Evolutionary conservation across 1,139 yeast species (phyloP), one percentile per base, ranked within the genome.

Genomic region (Pichia sp.): DNA sequence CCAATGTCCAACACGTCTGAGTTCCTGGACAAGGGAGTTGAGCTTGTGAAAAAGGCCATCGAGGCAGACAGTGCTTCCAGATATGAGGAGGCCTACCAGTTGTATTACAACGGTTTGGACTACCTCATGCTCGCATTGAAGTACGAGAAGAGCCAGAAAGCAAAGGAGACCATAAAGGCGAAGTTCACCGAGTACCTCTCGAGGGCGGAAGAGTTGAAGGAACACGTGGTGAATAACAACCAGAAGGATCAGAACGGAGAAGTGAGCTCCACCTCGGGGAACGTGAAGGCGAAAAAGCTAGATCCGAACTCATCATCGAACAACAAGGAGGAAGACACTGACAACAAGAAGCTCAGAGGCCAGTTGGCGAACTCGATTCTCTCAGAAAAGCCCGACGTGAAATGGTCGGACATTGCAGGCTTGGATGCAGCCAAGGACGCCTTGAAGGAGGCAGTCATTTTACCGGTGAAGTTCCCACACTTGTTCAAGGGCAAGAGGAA

Each of bases 351-450:
- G 70, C 75, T 95, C 56, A 75, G 97, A 61, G 92, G 95, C 3
- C 98, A 99, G 0, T 75, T 95, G 56, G 88, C 96, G 0, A 95
- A 96, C 1, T 96, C 98, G 0, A 92, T 95, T 61, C 75, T 95
- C 53, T 80, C 93, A 40, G 99, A 93, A 65, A 92, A 82, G 59
- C 99, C 99, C 32, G 86, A 95, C 67, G 95, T 95, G 36, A 80
- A 79, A 60, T 95, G 99, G 99, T 85, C 81, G 59, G 99, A 95
- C 67, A 87, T 95, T 62, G 99, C 99, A 1, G 99, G 99, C 29
- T 77, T 95, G 59, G 98, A 93, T 60, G 80, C 82, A 40, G 99
- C 99, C 8, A 95, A 95, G 67, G 98, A 93, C 64, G 96, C 99
- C 0, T 75, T 95, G 57, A 95, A 95, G 70, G 99, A 95, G 71